Conservation (phyloP, 2,329 filamentous ascomycete genomes). For the Neofusicoccum umdonicola region DNA sequence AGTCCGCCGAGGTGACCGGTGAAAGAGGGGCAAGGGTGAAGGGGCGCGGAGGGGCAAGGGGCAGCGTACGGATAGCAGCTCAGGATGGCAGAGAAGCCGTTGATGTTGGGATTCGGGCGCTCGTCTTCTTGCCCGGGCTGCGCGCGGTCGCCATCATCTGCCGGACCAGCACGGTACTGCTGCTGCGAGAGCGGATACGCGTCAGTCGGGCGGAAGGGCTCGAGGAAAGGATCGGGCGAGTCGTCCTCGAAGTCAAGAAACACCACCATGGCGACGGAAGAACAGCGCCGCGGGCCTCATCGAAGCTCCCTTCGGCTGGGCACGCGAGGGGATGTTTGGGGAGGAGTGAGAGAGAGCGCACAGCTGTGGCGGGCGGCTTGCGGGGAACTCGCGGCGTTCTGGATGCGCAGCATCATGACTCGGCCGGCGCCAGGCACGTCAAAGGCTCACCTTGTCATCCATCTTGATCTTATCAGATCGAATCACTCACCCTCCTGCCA, state of each 20-base stretch:
- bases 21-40: neutral
- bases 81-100: conserved; percentile 60
- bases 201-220: conserved; percentile 18
- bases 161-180: conserved; percentile 27
- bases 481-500: neutral
- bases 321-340: neutral
- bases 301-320: conserved; percentile 5
- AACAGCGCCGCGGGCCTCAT: conserved; percentile 12
- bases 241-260: conserved; percentile 45
- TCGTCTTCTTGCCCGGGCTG: conserved; percentile 22
- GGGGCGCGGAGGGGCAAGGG: conserved; percentile 28
- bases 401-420: conserved; percentile 8
- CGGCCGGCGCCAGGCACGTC: neutral
- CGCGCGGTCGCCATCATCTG: conserved; percentile 13
- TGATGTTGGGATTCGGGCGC: conserved; percentile 53
- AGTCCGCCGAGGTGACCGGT: conserved; percentile 18
- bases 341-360: neutral
- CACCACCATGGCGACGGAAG: conserved; percentile 40
- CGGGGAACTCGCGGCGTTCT: too few relatives aligned
- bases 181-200: conserved; percentile 26
- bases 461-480: conserved; percentile 10
- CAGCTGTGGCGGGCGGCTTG: too few relatives aligned
- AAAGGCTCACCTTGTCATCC: neutral
- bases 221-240: conserved; percentile 25
- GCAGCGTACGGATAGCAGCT: conserved; percentile 66